Conservation (phyloP, 1,284 basidiomycete genomes). For the Lentinula novae-zelandiae region DNA sequence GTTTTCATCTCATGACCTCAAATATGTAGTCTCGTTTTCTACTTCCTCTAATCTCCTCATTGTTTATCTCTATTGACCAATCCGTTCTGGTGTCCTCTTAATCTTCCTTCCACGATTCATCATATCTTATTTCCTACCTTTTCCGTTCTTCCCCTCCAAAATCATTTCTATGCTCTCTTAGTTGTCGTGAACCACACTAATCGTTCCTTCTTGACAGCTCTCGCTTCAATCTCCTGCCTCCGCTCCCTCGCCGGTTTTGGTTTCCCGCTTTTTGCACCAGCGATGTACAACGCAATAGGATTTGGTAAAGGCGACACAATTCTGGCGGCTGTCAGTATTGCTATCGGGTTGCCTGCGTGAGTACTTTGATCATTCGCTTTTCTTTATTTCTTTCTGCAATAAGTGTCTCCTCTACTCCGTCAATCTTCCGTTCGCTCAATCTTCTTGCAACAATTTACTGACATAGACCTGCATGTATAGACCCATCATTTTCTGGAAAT, state of each 20-base stretch:
- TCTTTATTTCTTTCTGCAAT: neutral
- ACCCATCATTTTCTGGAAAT: conserved; percentile 15
- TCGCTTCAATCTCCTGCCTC: conserved; percentile 55
- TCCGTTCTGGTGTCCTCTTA: neutral
- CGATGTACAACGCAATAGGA: conserved; percentile 61
- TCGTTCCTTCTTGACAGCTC: conserved; percentile 31
- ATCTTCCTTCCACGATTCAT: neutral
- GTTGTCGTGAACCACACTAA: neutral
- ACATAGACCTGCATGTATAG: neutral
- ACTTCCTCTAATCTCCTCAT: neutral
- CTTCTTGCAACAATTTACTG: neutral
- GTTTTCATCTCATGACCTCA: conserved; percentile 17
- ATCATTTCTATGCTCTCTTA: neutral
- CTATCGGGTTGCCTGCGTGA: conserved; percentile 62
- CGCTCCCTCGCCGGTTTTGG: conserved; percentile 62
- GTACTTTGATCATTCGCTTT: conserved; percentile 22
- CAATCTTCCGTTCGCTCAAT: neutral
- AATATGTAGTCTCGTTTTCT: neutral
- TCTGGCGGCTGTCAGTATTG: conserved; percentile 51
- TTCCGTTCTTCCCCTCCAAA: neutral
- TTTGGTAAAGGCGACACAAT: conserved; percentile 65
- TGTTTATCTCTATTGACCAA: neutral
- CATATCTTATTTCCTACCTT: neutral
- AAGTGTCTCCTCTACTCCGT: neutral
- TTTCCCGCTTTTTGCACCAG: conserved; percentile 66